Evolutionary conservation across 768 basidiomycete genomes (phyloP), one percentile per base, ranked within the genome.

Genomic region (Coprinopsis strossmayeri): DNA sequence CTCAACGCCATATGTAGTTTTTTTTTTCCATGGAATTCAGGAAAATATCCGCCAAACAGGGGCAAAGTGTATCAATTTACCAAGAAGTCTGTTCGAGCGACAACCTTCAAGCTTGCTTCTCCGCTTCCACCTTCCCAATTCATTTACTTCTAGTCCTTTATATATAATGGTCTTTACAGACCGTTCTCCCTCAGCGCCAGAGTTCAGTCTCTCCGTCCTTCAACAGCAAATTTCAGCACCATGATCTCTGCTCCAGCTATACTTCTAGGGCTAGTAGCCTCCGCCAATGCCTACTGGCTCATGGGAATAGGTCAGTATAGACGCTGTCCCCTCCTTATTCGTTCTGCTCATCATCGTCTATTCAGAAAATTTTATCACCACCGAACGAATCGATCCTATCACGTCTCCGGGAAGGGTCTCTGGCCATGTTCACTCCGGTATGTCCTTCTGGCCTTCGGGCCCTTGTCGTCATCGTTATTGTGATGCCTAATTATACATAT

Each of bases 221-320:
- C 40, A 25, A 21, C 17, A 24, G 10, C 40, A 24, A 23, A 27
- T 49, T 52, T 49, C 57, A 44, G 61, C 57, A 54, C 51, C 51
- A 66, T 65, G 64, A 67, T 62, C 52, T 47, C 57, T 53, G 50
- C 64, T 55, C 45, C 66, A 26, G 48, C 64, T 35, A 43, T 72
- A 49, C 58, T 62, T 21, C 45, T 53, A 21, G 61, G 59, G 38
- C 53, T 68, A 47, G 60, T 57, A 23, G 57, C 65, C 42, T 61
- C 64, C 30, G 65, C 64, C 38, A 63, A 70, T 53, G 72, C 69
- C 2, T 76, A 73, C 55, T 74, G 71, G 70, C 64, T 76, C 39
- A 71, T 72, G 68, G 73, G 69, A 7, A 54, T 61, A 18, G 64
- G 73, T 72, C 26, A 18, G 70, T 51, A 18, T 21, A 23, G 24